Evolutionary conservation across 805 yeast species (phyloP).

Genomic region (Saccharomyces mikatae): DNA sequence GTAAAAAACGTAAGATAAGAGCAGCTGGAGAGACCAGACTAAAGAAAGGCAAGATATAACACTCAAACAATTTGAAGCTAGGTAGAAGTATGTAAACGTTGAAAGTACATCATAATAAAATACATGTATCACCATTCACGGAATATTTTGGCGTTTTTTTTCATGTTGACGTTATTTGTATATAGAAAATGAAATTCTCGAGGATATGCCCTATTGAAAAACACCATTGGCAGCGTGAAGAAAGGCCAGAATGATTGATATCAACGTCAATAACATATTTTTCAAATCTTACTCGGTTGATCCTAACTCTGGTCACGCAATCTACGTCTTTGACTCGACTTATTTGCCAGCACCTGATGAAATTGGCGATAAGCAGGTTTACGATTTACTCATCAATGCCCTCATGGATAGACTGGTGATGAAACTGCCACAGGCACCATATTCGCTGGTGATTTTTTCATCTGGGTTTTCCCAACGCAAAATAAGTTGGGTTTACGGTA

Average conservation of each 20-base stretch:
- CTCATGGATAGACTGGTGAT: constrained; percentile 50
- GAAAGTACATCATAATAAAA: not conserved
- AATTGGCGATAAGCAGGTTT: constrained; percentile 31
- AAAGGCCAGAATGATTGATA: constrained; percentile 18
- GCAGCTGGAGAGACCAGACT: constrained; percentile 66
- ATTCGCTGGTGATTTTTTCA: constrained; percentile 67
- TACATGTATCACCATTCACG: not conserved
- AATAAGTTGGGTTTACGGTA: constrained; percentile 62
- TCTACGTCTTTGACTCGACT: constrained; percentile 78
- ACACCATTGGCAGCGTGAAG: not conserved
- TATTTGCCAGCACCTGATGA: constrained; percentile 57
- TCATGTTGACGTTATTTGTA: not conserved
- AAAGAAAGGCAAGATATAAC: constrained; percentile 9
- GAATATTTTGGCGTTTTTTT: not conserved
- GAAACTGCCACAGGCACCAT: constrained; percentile 53
- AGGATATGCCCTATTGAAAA: not conserved
- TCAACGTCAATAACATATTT: constrained; percentile 38
- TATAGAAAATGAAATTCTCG: not conserved
- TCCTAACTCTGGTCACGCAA: constrained; percentile 58
- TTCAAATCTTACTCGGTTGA: constrained; percentile 56
- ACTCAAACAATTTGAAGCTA: not conserved
- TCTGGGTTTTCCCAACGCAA: constrained; percentile 59
- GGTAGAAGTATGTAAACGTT: not conserved
- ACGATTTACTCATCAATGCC: constrained; percentile 37
- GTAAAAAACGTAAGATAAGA: constrained; percentile 53